Percentiles rank a stretch among this genome's conserved stretches.
phyloP scores from a whole-genome alignment of 1,139 yeast species.

The Yamadazyma atmosphaerica region DNA sequence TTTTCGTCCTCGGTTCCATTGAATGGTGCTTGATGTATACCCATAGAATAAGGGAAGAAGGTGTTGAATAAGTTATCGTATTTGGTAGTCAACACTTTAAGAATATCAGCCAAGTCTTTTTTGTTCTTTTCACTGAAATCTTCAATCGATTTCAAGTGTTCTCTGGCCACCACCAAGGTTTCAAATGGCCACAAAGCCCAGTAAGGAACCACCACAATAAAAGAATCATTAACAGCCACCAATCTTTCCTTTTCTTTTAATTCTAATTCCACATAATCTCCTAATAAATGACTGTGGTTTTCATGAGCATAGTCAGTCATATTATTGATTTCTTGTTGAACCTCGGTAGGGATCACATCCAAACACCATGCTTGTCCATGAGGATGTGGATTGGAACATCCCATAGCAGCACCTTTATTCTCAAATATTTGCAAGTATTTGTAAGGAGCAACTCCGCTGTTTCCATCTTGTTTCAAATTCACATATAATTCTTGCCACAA shows the following conservation, averaged over 20 bases:
- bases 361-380: constrained; percentile 83
- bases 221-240: constrained; percentile 61
- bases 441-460: constrained; percentile 43
- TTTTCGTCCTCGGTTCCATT: constrained; percentile 38
- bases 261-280: constrained; percentile 66
- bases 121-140: constrained; percentile 53
- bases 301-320: constrained; percentile 49
- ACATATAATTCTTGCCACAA: constrained; percentile 62
- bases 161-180: constrained; percentile 59
- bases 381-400: constrained; percentile 81
- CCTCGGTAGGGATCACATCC: constrained; percentile 67
- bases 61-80: constrained; percentile 73
- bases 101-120: constrained; percentile 55
- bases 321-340: constrained; percentile 55
- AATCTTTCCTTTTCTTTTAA: constrained; percentile 50
- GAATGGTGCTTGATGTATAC: constrained; percentile 72
- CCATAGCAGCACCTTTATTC: constrained; percentile 80
- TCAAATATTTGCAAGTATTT: constrained; percentile 73
- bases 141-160: constrained; percentile 51
- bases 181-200: constrained; percentile 90
- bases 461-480: constrained; percentile 38
- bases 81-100: constrained; percentile 58
- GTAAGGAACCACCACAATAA: constrained; percentile 73
- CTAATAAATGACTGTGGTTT: constrained; percentile 52
- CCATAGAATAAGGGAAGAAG: constrained; percentile 80